Conservation (phyloP, 371 early-diverging fungal species). For the Coemansia sp. region DNA sequence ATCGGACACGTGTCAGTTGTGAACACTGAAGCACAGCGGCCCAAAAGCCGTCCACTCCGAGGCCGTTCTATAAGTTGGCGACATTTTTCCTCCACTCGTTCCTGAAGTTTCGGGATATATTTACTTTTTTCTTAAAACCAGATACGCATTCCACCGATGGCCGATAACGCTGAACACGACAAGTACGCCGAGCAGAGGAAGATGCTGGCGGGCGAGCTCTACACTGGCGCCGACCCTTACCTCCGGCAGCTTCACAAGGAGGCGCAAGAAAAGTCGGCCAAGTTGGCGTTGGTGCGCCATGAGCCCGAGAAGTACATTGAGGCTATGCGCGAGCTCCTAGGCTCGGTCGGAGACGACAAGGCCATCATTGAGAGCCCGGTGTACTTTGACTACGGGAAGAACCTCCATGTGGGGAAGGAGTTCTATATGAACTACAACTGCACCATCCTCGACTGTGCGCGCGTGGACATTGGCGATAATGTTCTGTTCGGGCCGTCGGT, state of each 20-base stretch:
- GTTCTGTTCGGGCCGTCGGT: constrained; percentile 63
- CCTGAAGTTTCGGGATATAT: too few relatives aligned
- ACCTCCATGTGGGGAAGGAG: too few relatives aligned
- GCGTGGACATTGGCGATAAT: too few relatives aligned
- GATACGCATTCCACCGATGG: neutral
- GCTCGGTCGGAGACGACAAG: too few relatives aligned
- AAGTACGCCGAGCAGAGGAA: constrained; percentile 55
- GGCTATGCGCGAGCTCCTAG: too few relatives aligned
- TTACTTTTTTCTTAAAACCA: too few relatives aligned
- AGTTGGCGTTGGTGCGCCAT: constrained; percentile 40
- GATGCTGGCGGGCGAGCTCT: constrained; percentile 67
- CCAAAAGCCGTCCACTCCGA: too few relatives aligned
- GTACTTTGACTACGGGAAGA: too few relatives aligned
- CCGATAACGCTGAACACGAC: neutral
- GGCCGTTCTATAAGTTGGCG: neutral
- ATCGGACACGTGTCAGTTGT: neutral
- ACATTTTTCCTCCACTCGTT: neutral
- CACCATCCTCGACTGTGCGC: too few relatives aligned
- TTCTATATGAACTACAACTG: too few relatives aligned
- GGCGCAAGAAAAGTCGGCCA: constrained; percentile 24
- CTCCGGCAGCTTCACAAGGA: constrained; percentile 45
- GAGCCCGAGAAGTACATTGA: too few relatives aligned
- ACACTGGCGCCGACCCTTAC: constrained; percentile 60
- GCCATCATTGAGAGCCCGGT: too few relatives aligned
- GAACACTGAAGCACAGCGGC: neutral